Conservation (phyloP, 306 rosid genomes). For the Aeschynomene evenia region DNA sequence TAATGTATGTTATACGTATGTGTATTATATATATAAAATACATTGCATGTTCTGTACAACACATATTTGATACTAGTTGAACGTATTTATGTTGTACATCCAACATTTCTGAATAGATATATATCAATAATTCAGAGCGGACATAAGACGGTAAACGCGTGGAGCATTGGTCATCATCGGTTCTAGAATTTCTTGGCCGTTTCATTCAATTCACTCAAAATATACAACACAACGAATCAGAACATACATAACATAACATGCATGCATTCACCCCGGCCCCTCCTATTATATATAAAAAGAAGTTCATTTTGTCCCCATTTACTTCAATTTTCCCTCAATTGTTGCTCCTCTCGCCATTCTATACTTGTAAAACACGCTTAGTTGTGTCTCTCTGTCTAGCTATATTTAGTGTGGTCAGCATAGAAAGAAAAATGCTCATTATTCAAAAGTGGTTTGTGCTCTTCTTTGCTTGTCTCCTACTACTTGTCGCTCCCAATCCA, state of each 20-base stretch:
- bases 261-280: neutral
- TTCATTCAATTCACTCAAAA: slow-evolving; percentile 1
- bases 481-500: slow-evolving; percentile 25
- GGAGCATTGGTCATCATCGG: neutral
- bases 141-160: slow-evolving; percentile 17
- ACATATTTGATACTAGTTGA: no score
- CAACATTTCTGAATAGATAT: no score
- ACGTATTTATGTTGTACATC: no score
- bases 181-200: slow-evolving; percentile 17
- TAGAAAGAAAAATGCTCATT: slow-evolving; percentile 32
- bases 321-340: neutral
- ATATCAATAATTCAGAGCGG: neutral
- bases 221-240: slow-evolving; percentile 31
- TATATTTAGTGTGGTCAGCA: neutral
- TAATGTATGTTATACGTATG: no score
- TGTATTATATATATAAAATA: no score
- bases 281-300: neutral
- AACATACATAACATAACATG: slow-evolving; percentile 25
- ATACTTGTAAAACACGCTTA: neutral
- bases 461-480: slow-evolving; percentile 36
- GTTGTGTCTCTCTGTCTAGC: neutral
- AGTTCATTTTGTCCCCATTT: neutral
- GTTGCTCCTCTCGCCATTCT: neutral
- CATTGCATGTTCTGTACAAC: no score
- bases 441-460: slow-evolving; percentile 27